Evolutionary conservation across 169 alveolate species (phyloP).

Genomic region (Plasmodium gallinaceum): DNA sequence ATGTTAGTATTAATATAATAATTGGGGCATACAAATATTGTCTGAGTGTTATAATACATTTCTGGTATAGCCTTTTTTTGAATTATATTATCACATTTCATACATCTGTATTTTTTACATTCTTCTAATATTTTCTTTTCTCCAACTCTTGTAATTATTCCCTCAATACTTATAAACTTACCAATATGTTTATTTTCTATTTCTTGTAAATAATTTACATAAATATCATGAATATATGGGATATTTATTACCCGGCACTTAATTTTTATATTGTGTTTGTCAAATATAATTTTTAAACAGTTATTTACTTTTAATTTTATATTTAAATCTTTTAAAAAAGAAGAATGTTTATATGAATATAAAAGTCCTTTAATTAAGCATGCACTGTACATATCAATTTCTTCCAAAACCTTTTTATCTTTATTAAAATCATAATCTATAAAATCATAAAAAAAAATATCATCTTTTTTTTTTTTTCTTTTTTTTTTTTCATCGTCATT

Average conservation of each 20-base stretch:
- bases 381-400: constrained; percentile 50
- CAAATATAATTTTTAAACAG: constrained; percentile 67
- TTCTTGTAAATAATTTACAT: constrained; percentile 39
- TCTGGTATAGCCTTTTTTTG: constrained; percentile 80
- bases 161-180: constrained; percentile 55
- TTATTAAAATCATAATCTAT: constrained; percentile 43
- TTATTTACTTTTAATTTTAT: constrained; percentile 57
- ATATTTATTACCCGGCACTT: constrained; percentile 48
- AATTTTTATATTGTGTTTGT: constrained; percentile 46
- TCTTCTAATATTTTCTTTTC: constrained; percentile 80
- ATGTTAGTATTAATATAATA: constrained; percentile 14
- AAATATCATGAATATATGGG: constrained; percentile 57
- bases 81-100: constrained; percentile 77
- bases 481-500: not conserved
- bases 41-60: constrained; percentile 69
- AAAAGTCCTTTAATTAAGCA: constrained; percentile 56
- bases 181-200: constrained; percentile 69
- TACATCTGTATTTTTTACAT: constrained; percentile 82
- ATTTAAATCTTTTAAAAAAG: constrained; percentile 34
- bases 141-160: constrained; percentile 78
- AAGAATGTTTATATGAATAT: constrained; percentile 30
- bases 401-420: constrained; percentile 45
- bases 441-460: constrained; percentile 15
- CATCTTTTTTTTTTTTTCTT: not conserved
- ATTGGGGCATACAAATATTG: constrained; percentile 73